Evolutionary conservation across 441 rosid species (phyloP).

Genomic region (Gossypium schwendimanii): DNA sequence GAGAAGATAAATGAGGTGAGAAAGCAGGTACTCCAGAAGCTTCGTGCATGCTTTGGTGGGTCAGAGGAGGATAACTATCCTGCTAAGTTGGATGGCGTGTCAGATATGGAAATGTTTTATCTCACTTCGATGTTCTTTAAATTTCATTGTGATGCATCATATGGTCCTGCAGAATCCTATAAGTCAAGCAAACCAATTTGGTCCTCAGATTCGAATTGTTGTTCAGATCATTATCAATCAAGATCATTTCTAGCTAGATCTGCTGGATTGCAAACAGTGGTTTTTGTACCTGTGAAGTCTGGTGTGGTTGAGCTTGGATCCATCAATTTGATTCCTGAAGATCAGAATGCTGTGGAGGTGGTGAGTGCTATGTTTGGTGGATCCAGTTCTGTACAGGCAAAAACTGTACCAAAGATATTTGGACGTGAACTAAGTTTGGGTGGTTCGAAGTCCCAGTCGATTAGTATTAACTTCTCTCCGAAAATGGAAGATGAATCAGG

Average conservation of each 20-base stretch:
- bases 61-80: conserved; percentile 34
- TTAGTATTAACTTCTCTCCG: conserved; percentile 72
- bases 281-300: conserved; percentile 43
- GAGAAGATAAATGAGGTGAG: conserved; percentile 39
- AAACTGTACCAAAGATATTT: conserved; percentile 56
- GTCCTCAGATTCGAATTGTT: conserved; percentile 40
- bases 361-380: conserved; percentile 43
- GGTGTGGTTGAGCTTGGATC: conserved; percentile 69
- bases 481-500: conserved; percentile 65
- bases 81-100: conserved; percentile 29
- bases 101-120: conserved; percentile 50
- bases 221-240: conserved; percentile 38
- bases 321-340: conserved; percentile 40
- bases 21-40: conserved; percentile 44
- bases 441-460: conserved; percentile 45
- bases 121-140: conserved; percentile 42
- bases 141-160: conserved; percentile 35
- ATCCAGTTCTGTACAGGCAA: conserved; percentile 35
- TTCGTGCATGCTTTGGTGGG: conserved; percentile 38
- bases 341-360: conserved; percentile 41
- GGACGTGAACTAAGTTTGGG: conserved; percentile 80
- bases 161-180: conserved; percentile 44
- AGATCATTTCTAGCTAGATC: conserved; percentile 64
- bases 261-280: conserved; percentile 49
- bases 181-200: conserved; percentile 47